Evolutionary conservation across 2,329 filamentous ascomycete species (phyloP).

Genomic region (Chrysosporium queenslandicum): DNA sequence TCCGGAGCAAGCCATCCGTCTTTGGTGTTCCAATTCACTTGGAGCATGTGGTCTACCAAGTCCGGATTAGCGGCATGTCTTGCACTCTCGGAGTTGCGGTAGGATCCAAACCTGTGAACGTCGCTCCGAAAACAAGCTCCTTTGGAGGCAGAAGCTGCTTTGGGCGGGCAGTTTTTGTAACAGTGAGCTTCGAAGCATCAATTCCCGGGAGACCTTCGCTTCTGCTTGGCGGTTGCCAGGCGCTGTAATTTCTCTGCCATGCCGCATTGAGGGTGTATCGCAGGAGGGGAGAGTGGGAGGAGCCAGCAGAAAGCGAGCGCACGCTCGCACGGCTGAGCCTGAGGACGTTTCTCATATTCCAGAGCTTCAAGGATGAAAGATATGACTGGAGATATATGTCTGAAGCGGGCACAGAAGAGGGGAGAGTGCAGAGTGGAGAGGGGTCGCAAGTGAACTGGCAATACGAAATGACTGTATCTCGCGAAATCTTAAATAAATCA

Average conservation of each 20-base stretch:
- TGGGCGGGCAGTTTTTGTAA: slow-evolving; percentile 65
- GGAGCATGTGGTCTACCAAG: slow-evolving; percentile 82
- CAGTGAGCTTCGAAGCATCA: slow-evolving; percentile 63
- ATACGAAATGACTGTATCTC: neutral
- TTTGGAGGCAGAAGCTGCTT: slow-evolving; percentile 64
- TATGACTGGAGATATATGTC: neutral
- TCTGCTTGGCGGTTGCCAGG: slow-evolving; percentile 20
- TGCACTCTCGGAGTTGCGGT: neutral
- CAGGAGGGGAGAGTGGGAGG: slow-evolving; percentile 1
- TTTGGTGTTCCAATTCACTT: slow-evolving; percentile 79
- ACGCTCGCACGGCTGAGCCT: slow-evolving; percentile 4
- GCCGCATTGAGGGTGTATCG: slow-evolving; percentile 5
- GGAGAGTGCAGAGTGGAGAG: neutral
- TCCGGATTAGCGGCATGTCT: slow-evolving; percentile 17
- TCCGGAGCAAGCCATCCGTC: slow-evolving; percentile 73
- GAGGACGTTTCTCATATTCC: slow-evolving; percentile 6
- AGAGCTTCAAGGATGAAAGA: neutral
- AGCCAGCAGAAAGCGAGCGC: slow-evolving; percentile 2
- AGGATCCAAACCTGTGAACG: slow-evolving; percentile 64
- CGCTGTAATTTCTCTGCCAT: slow-evolving; percentile 42
- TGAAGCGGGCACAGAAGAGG: neutral
- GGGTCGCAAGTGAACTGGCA: neutral
- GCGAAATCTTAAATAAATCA: neutral
- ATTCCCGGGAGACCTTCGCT: slow-evolving; percentile 50
- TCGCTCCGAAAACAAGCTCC: slow-evolving; percentile 78